Evolutionary conservation across 768 basidiomycete species (phyloP), one percentile per base, ranked within the genome.

Genomic region (Russula earlei): DNA sequence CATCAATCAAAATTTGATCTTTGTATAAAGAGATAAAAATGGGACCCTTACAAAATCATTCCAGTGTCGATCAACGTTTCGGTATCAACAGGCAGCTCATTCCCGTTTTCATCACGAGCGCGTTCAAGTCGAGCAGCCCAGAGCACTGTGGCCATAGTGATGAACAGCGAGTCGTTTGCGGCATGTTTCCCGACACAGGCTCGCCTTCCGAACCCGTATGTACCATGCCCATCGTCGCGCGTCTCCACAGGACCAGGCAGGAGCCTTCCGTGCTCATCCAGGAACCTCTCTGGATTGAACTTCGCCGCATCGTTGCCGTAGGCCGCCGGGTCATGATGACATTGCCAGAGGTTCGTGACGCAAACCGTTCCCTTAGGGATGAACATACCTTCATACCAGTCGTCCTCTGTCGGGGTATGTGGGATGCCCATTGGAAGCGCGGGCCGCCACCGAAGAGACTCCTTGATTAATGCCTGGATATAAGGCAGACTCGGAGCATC

Each of bases 341-440:
- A 40, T 9, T 40, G 46, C 58, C 62, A 58, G 22, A 58, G n/a
- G 43, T 70, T 70, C 5, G 61, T 60, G 33, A 70, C 36, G 27
- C 71, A 62, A 1, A 68, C 62, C 4, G 70, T 69, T 17, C 70
- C 72, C 34, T 64, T 67, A 0, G 72, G 72, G 12, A 74, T 71
- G 50, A 65, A 58, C 43, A 54, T 51, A 14, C 59, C 65, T 42
- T 61, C 59, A 44, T 68, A 71, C 44, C 43, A 60, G 45, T 67
- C 65, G 49, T 70, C 69, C 51, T 58, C 44, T 53, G 54, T 49
- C 48, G 54, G 27, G 51, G n/a, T 40, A 20, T 44, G 55, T 17
- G 52, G 47, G 29, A 54, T 0, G 17, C 38, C 29, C n/a, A 54
- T 5, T 29, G 52, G 40, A 12, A 49, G 17, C 0, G 34, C 8